Evolutionary conservation across 257 asterid species (phyloP).

Genomic region (Salvia hispanica): DNA sequence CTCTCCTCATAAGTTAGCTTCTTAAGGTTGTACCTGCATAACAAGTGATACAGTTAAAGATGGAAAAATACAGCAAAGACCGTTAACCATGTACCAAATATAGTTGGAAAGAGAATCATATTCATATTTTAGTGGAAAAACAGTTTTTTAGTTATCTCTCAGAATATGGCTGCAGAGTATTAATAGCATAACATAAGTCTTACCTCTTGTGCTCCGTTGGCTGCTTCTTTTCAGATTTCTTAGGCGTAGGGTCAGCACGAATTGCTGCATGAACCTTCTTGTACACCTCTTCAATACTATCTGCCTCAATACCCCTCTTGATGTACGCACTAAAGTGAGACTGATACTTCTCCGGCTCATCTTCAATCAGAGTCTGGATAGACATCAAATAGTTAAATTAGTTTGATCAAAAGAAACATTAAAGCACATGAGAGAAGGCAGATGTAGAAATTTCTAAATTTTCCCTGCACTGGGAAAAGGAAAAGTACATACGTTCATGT

Average conservation of each 20-base stretch:
- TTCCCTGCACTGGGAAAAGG: background rate
- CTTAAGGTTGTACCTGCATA: constrained; percentile 54
- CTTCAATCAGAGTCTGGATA: constrained; percentile 60
- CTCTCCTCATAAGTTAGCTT: constrained; percentile 59
- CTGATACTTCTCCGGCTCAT: constrained; percentile 79
- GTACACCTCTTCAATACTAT: constrained; percentile 66
- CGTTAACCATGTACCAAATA: background rate
- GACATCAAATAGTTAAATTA: background rate
- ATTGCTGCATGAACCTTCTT: constrained; percentile 81
- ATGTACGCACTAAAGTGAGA: constrained; percentile 61
- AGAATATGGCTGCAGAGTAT: no score
- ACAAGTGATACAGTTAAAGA: background rate
- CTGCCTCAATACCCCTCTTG: constrained; percentile 61
- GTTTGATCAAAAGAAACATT: background rate
- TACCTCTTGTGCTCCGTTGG: constrained; percentile 70
- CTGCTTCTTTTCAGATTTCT: constrained; percentile 58
- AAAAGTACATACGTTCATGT: constrained; percentile 49
- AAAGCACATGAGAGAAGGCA: no score
- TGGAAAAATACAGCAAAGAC: no score
- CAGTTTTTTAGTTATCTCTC: no score
- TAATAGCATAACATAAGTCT: background rate
- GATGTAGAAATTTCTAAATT: no score
- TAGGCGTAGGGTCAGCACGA: constrained; percentile 59
- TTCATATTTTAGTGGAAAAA: no score
- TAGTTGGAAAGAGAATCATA: background rate